Percentiles rank a stretch among this genome's conserved stretches.
phyloP scores from a whole-genome alignment of 2,329 filamentous ascomycete species.

The Hypoxylon sp. region DNA sequence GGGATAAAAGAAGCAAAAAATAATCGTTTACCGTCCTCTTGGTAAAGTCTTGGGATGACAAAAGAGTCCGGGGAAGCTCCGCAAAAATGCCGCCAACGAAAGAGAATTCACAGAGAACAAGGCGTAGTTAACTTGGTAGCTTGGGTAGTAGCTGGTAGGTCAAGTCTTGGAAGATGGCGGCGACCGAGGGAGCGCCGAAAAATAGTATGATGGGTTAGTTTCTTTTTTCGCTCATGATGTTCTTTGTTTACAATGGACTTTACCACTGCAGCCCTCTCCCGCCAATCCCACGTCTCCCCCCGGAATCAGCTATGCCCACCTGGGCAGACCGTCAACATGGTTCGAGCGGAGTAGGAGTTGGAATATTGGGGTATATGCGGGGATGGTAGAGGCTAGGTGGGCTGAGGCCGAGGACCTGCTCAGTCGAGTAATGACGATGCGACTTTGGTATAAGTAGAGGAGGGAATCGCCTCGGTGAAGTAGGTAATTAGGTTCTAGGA shows the following conservation, averaged over 20 bases:
- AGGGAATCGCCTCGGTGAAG: background rate
- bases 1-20: background rate
- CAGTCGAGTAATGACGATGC: no score
- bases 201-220: background rate
- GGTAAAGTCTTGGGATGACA: no score
- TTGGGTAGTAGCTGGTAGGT: no score
- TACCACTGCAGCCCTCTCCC: constrained; percentile 10
- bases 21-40: background rate
- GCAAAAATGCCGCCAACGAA: constrained; percentile 28
- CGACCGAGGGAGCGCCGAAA: constrained; percentile 27
- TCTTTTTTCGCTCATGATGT: background rate
- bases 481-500: constrained; percentile 16
- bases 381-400: constrained; percentile 11
- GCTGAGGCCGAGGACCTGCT: no score
- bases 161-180: constrained; percentile 21
- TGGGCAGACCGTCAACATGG: background rate
- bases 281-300: no score
- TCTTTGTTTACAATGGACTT: constrained; percentile 1
- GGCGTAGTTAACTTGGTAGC: constrained; percentile 1
- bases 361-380: constrained; percentile 28
- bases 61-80: constrained; percentile 34
- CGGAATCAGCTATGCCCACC: no score
- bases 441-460: constrained; percentile 16
- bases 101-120: constrained; percentile 1
- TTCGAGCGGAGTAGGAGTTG: constrained; percentile 17